Conservation (phyloP, 495 filamentous ascomycete genomes). For the Hypoxylon trugodes region DNA sequence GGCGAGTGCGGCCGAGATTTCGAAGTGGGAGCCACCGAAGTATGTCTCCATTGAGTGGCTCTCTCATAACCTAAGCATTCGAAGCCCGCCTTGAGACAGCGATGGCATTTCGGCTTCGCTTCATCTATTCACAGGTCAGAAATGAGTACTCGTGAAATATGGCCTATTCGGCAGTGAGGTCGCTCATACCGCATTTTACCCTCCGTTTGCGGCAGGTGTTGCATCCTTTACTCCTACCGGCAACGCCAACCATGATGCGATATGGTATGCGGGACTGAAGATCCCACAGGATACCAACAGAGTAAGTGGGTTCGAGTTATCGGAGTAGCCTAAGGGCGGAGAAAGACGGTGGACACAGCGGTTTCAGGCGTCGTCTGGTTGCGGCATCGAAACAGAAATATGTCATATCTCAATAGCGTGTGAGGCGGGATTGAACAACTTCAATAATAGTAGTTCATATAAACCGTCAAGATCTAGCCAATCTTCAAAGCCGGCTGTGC, state of each 20-base stretch:
- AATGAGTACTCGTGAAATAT: background rate
- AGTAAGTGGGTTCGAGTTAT: background rate
- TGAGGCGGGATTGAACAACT: background rate
- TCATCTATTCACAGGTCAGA: slow-evolving; percentile 31
- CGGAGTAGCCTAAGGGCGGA: background rate
- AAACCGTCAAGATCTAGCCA: background rate
- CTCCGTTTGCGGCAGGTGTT: slow-evolving; percentile 41
- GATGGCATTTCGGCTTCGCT: slow-evolving; percentile 39
- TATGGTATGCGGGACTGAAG: background rate
- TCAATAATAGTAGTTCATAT: slow-evolving; percentile 11
- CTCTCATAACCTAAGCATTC: slow-evolving; percentile 41
- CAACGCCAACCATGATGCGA: slow-evolving; percentile 41
- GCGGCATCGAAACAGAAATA: background rate
- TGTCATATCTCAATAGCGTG: slow-evolving; percentile 5
- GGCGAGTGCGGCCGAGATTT: slow-evolving; percentile 1
- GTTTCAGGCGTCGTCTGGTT: background rate
- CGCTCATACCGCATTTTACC: slow-evolving; percentile 43
- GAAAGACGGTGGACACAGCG: background rate
- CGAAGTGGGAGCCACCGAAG: slow-evolving; percentile 16
- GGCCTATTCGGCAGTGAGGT: background rate
- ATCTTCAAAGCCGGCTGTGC: slow-evolving; percentile 21
- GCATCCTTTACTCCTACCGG: slow-evolving; percentile 47
- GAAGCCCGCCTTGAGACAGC: slow-evolving; percentile 36
- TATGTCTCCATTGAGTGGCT: slow-evolving; percentile 36
- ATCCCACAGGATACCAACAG: background rate